Evolutionary conservation across 208 protist genomes (phyloP), one percentile per base, ranked within the genome.

Genomic region (Novymonas esmeraldas): DNA sequence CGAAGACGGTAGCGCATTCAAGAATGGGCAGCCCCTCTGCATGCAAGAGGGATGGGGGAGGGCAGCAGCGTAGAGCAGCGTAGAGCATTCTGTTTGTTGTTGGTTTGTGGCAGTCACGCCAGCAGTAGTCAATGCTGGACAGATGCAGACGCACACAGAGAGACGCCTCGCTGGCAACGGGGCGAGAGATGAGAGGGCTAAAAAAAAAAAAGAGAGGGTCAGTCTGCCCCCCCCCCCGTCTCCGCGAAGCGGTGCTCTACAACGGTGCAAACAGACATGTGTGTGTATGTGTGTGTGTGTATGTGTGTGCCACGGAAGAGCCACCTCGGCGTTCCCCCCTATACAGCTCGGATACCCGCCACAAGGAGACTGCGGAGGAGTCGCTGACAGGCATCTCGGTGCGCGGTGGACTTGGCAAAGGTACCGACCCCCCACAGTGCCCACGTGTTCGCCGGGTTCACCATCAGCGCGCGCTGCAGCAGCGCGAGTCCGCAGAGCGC

Each of bases 371-470:
- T 41, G 36, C 52, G 62, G 29, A 82, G 54, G 39, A 72, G 44
- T 11, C 44, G 48, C 51, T 70, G 70, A 50, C 73, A 82, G 36
- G 29, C 72, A 3, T 65, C 41, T 13, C 64, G 69, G n/a, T 73
- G 61, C 22, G 57, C 44, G n/a, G 49, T 4, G 24, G 73, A 52
- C 3, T 42, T 34, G 18, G 64, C 70, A 41, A 72, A 70, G 14
- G 48, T 64, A 33, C 64, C 67, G 9, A 84, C 18, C 2, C 72
- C 73, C 78, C 82, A 88, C 13, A 84, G 55, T 7, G 78, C 70
- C 74, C 78, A 82, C 60, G 67, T 70, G 52, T 84, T 88, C 11
- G 74, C 69, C 13, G 74, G 67, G 66, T 88, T 84, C 28, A 82
- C 24, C 42, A 45, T 41, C 1, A 84, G 64, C 1, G 78, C 71